Evolutionary conservation across 306 rosid species (phyloP), one percentile per base, ranked within the genome.

Genomic region (Casuarina glauca): DNA sequence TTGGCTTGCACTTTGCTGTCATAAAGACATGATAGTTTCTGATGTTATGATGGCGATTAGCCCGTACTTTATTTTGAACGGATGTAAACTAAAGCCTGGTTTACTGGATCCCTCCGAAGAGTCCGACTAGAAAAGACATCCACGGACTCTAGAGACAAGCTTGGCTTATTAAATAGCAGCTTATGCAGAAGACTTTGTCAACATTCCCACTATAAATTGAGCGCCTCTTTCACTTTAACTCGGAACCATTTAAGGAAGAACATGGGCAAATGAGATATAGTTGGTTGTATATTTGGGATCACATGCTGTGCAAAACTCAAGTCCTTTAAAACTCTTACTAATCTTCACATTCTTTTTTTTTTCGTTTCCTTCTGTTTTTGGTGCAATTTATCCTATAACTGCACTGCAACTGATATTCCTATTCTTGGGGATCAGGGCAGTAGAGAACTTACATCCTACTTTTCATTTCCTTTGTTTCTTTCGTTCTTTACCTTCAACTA

Each of bases 401-500:
- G 32, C 2, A 20, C 32, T 20, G 10, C 20, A 57, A 20, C 63
- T 20, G 63, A 57, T 57, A 57, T 52, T 60, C 70, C 71, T 50
- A 60, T 49, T 73, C 69, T 74, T 26, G 32, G 70, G 39, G 64
- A 70, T 70, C 17, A 70, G 50, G 6, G 46, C 7, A 20, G 54
- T 53, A 43, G 64, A 77, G 60, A 58, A 19, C 41, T 48, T 67
- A 45, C 62, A 3, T 10, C 38, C 42, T 57, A 48, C 68, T 79
- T 52, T 45, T 36, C 69, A 7, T 39, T 52, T 58, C 70, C 20
- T 46, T 71, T 71, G 8, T 78, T 60, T 68, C 32, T 62, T 53
- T 16, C 54, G 41, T 72, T 64, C 32, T 26, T 26, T 26, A 26
- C 32, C 32, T 26, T 26, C 32, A 26, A 58, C 52, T 19, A 9